phyloP scores from a whole-genome alignment of 306 rosid genomes.

The Cucumis cinereus region DNA sequence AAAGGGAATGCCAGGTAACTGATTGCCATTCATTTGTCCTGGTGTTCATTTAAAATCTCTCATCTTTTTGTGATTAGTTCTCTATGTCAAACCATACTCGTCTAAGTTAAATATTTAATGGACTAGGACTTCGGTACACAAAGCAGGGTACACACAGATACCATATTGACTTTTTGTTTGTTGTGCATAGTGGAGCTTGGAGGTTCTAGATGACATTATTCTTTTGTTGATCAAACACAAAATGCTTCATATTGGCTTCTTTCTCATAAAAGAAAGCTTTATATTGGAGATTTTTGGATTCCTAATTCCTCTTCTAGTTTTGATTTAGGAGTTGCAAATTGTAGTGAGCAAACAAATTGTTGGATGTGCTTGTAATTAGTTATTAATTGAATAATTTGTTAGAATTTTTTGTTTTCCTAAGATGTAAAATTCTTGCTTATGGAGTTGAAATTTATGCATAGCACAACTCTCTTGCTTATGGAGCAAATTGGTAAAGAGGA shows the following conservation, averaged over 20 bases:
- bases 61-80: neutral
- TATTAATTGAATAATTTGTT: neutral
- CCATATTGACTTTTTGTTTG: neutral
- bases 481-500: constrained; percentile 76
- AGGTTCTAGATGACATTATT: neutral
- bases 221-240: neutral
- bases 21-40: neutral
- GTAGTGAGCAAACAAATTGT: neutral
- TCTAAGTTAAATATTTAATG: too few relatives aligned
- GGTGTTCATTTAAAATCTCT: neutral
- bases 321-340: neutral
- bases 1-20: constrained; percentile 65
- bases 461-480: constrained; percentile 81
- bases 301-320: neutral
- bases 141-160: too few relatives aligned
- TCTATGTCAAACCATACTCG: neutral
- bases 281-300: neutral
- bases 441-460: constrained; percentile 50
- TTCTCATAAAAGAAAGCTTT: too few relatives aligned
- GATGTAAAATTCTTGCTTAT: constrained; percentile 1
- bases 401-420: neutral
- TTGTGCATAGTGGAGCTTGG: neutral
- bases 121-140: too few relatives aligned
- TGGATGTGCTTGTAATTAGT: neutral
- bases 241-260: too few relatives aligned